Evolutionary conservation across 2,329 filamentous ascomycete genomes (phyloP), one percentile per base, ranked within the genome.

Genomic region (Paraconiothyrium brasiliense): DNA sequence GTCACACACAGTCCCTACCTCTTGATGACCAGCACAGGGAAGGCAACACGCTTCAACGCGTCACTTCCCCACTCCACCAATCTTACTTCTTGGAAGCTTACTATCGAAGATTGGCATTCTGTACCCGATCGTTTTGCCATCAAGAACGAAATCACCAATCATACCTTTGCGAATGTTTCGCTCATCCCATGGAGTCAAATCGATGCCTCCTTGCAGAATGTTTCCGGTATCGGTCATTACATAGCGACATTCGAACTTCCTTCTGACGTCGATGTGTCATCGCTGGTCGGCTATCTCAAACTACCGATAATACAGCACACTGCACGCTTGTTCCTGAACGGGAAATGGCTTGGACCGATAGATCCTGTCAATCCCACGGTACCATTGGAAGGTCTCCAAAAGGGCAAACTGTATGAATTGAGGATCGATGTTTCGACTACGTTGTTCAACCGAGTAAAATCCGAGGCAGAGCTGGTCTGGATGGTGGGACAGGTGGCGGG

Each of bases 61-160:
- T 58, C 70, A 7, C 58, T 66, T 9, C 58, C 62, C 1, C 52
- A 68, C 4, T 11, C 59, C 4, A 64, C 73, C 41, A 71, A 65
- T 22, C 69, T 82, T 1, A 63, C 58, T 3, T 71, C 73, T 35
- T 83, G 80, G 80, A 73, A 68, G 1, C 63, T 82, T 1, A 69
- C 63, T 1, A 69, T 78, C 13, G 79, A 82, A 62, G 73, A 76
- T 61, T 83, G 80, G 80, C 67, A 68, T 7, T 72, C 79, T 6
- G 79, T 79, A 0, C 44, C 66, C 6, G 67, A 82, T 56, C 60
- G 79, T 10, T 76, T 58, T n/a, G 62, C 72, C 16, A 43, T 69
- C 27, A 61, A 70, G 58, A 60, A 67, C 14, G 79, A 79, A 52
- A 61, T 65, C 48, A 65, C 59, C 7, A 48, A 58, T 1, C 72